These are phyloP conservation scores for Nidularia pulvinata DNA, from an alignment of 768 basidiomycete species.

Conservation along the genomic window DNA sequence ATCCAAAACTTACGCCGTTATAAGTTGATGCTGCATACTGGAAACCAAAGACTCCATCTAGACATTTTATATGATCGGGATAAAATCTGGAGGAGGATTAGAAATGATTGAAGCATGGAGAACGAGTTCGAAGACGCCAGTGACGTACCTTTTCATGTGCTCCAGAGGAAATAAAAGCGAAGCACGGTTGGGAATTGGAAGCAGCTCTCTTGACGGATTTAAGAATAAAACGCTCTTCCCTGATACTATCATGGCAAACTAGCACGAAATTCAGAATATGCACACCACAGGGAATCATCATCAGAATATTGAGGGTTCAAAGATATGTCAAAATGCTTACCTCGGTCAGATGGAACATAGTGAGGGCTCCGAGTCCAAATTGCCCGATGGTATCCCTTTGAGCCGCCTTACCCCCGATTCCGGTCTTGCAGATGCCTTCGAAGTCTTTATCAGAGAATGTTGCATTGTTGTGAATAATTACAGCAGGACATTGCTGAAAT, in stretches of 20 bases:
- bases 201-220: conserved; percentile 40
- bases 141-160: conserved; percentile 26
- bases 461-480: conserved; percentile 44
- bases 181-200: conserved; percentile 30
- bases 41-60: conserved; percentile 42
- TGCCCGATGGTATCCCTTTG: conserved; percentile 40
- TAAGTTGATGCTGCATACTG: conserved; percentile 21
- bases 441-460: conserved; percentile 41
- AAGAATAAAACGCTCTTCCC: conserved; percentile 31
- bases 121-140: background rate
- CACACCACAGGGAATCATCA: background rate
- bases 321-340: conserved; percentile 17
- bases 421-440: conserved; percentile 40
- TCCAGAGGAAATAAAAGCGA: conserved; percentile 27
- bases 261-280: background rate
- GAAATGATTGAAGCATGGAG: background rate
- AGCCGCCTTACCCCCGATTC: conserved; percentile 40
- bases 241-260: conserved; percentile 32
- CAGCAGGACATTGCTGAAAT: conserved; percentile 30
- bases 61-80: conserved; percentile 33
- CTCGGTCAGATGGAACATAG: conserved; percentile 53
- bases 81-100: conserved; percentile 26
- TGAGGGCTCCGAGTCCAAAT: conserved; percentile 51
- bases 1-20: conserved; percentile 31
- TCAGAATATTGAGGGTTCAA: too few relatives aligned